phyloP scores from a whole-genome alignment of 2,329 filamentous ascomycete species.

The Claviceps cyperi region DNA sequence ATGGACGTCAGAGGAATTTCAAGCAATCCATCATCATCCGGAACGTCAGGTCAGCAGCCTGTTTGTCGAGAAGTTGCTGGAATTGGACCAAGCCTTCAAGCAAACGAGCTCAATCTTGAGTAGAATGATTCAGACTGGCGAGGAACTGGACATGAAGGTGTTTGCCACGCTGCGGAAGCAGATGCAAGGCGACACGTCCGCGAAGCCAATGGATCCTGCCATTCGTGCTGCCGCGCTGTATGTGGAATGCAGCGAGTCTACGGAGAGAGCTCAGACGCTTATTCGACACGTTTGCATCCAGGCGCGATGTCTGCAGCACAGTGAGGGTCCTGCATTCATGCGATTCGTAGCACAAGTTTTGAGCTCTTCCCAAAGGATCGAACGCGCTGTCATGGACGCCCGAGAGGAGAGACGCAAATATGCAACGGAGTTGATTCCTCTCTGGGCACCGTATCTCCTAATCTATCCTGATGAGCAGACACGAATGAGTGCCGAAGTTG shows the following conservation, averaged over 20 bases:
- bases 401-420: slow-evolving; percentile 9
- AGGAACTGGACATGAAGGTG: slow-evolving; percentile 36
- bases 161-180: slow-evolving; percentile 37
- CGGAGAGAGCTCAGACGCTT: slow-evolving; percentile 22
- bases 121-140: slow-evolving; percentile 38
- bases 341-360: slow-evolving; percentile 24
- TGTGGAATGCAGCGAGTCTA: slow-evolving; percentile 26
- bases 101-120: slow-evolving; percentile 42
- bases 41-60: slow-evolving; percentile 25
- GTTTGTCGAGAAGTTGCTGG: slow-evolving; percentile 53
- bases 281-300: slow-evolving; percentile 29
- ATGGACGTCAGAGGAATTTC: slow-evolving; percentile 32
- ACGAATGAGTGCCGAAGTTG: slow-evolving; percentile 25
- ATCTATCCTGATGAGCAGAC: slow-evolving; percentile 30
- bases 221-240: slow-evolving; percentile 43
- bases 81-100: slow-evolving; percentile 40
- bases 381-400: slow-evolving; percentile 13
- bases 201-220: slow-evolving; percentile 36
- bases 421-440: slow-evolving; percentile 17
- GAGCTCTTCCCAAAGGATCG: slow-evolving; percentile 14
- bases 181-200: slow-evolving; percentile 31
- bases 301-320: slow-evolving; percentile 28
- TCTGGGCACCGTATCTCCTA: slow-evolving; percentile 39
- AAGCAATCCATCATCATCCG: slow-evolving; percentile 27
- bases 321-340: slow-evolving; percentile 35